Base-by-base conservation (phyloP, 306 rosid species). In the Alnus glutinosa region DNA sequence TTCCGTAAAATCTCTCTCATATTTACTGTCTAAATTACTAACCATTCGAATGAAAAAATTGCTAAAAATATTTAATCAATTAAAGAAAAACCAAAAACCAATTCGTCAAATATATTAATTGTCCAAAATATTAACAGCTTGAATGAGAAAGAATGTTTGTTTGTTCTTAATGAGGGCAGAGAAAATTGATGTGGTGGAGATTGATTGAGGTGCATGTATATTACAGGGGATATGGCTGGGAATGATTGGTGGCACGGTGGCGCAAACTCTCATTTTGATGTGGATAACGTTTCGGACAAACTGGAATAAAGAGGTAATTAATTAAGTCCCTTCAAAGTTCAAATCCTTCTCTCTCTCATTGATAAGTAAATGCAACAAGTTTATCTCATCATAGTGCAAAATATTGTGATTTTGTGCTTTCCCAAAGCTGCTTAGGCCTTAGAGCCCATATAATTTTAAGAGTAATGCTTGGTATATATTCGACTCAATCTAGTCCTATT, bases 141-240 rank as follows among this genome's bases (percentile, higher is more conserved):
- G 37, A 23, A 23, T 23, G 28, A 23, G 28, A 23, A 23, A 23
- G 28, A 23, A 23, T 23, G 28, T 23, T 23, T 23, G 28, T 23
- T 23, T 23, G 28, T 23, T 23, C 28, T 23, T 23, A 23, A 23
- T 23, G 28, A 23, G 28, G 28, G 28, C 28, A 23, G 28, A 23
- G 28, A 23, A 23, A 23, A 23, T 23, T 23, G 28, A 23, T 23
- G 28, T 23, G 28, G 28, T 23, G 28, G 28, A 14, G 10, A 49
- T 12, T 48, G 34, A 49, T 23, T 5, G 13, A 28, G 58, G 47
- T 67, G 71, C 71, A 39, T 14, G 13, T 63, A 28, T 37, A 34
- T 46, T 18, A 36, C 10, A 92, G 97, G 97, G 97, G 68, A 83
- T 92, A 77, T 92, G 95, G 95, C 34, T 89, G 78, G 96, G 97